Evolutionary conservation across 169 alveolate species (phyloP).

Genomic region (Plasmodium vivax): DNA sequence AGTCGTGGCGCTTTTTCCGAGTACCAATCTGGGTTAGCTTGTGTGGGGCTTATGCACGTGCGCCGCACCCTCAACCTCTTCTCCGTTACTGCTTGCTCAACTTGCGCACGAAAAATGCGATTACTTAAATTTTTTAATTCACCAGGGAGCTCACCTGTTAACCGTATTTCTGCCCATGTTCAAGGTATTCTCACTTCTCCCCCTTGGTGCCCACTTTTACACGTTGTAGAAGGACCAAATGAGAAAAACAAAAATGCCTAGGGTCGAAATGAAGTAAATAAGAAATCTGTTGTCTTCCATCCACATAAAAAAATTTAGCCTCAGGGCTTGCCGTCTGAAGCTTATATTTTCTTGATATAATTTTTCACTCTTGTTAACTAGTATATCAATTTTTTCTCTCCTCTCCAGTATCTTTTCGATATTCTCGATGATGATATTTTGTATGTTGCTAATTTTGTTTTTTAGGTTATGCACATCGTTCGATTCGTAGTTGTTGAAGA

Average conservation of each 20-base stretch:
- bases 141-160: background rate
- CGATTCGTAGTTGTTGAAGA: slow-evolving; percentile 57
- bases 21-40: background rate
- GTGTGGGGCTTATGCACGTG: background rate
- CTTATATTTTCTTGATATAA: slow-evolving; percentile 56
- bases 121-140: background rate
- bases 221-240: slow-evolving; percentile 64
- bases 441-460: slow-evolving; percentile 64
- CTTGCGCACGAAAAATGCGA: background rate
- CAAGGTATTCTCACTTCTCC: background rate
- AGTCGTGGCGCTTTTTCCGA: background rate
- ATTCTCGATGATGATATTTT: slow-evolving; percentile 67
- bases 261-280: slow-evolving; percentile 52
- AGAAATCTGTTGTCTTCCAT: slow-evolving; percentile 47
- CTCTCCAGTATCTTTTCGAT: slow-evolving; percentile 71
- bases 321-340: slow-evolving; percentile 67
- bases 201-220: background rate
- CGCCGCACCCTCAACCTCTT: background rate
- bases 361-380: slow-evolving; percentile 70
- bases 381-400: slow-evolving; percentile 64
- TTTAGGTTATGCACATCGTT: slow-evolving; percentile 68
- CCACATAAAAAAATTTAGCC: slow-evolving; percentile 71
- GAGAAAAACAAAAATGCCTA: slow-evolving; percentile 39
- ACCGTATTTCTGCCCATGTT: background rate
- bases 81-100: background rate